A percentile compares a stretch with the other conserved stretches of the same genome.
phyloP scores from a whole-genome alignment of 441 rosid species.

The Euphorbia schlechtendalii region DNA sequence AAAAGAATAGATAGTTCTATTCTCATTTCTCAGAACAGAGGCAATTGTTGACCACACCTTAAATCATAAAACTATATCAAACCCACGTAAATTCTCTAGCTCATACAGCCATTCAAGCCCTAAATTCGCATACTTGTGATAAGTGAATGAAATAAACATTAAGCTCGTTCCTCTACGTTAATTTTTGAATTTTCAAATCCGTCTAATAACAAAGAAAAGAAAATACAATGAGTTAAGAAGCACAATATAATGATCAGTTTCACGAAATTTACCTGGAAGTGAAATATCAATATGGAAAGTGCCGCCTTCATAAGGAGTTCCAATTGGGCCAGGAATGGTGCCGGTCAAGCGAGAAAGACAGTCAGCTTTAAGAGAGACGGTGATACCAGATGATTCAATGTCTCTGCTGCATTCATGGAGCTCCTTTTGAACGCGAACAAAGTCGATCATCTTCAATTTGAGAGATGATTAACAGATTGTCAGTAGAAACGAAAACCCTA shows the following conservation, averaged over 20 bases:
- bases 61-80: slow-evolving; percentile 6
- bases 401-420: slow-evolving; percentile 87
- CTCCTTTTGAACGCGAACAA: slow-evolving; percentile 87
- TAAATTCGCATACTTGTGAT: not conserved
- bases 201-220: not conserved
- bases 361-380: slow-evolving; percentile 65
- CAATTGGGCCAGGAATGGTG: slow-evolving; percentile 78
- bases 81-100: not conserved
- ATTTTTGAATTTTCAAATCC: not conserved
- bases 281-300: slow-evolving; percentile 83
- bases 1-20: not conserved
- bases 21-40: not conserved
- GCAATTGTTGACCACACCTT: not conserved
- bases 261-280: slow-evolving; percentile 48
- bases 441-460: slow-evolving; percentile 34
- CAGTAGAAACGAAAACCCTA: slow-evolving; percentile 3
- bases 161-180: not conserved
- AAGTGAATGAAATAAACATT: not conserved
- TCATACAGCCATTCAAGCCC: not conserved
- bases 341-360: slow-evolving; percentile 69
- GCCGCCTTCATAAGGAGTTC: slow-evolving; percentile 97
- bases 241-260: not conserved
- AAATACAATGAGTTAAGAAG: slow-evolving; percentile 4
- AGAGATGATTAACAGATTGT: not conserved
- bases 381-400: slow-evolving; percentile 63